Conservation (phyloP, 495 filamentous ascomycete genomes). For the Penicillium chermesinum region DNA sequence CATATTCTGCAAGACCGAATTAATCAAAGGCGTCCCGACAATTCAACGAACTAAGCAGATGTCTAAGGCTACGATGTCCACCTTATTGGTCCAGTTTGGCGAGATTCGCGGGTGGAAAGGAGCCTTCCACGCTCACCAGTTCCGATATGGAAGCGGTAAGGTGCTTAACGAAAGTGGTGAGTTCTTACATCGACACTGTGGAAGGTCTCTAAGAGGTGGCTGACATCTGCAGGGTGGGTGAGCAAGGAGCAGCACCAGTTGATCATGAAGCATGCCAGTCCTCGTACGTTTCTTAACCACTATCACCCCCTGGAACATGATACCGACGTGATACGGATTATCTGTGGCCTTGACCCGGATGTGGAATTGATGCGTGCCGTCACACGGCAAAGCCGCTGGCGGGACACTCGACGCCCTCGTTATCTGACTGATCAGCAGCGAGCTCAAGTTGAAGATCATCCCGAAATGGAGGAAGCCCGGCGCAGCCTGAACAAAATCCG, state of each 20-base stretch:
- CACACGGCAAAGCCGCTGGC: slow-evolving; percentile 22
- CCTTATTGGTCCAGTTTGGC: slow-evolving; percentile 2
- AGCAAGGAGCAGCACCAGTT: slow-evolving; percentile 26
- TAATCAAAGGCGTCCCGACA: slow-evolving; percentile 4
- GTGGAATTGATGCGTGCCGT: slow-evolving; percentile 18
- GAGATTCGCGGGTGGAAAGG: slow-evolving; percentile 12
- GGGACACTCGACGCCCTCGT: slow-evolving; percentile 22
- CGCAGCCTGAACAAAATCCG: neutral
- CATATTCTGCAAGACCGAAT: slow-evolving; percentile 14
- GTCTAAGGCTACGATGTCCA: slow-evolving; percentile 3
- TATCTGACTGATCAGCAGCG: slow-evolving; percentile 10
- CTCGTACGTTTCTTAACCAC: slow-evolving; percentile 23
- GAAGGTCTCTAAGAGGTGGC: slow-evolving; percentile 2
- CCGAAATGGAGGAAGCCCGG: slow-evolving; percentile 1
- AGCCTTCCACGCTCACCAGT: slow-evolving; percentile 7
- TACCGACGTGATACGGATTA: slow-evolving; percentile 19
- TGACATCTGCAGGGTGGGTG: slow-evolving; percentile 14
- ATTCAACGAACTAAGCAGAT: slow-evolving; percentile 7
- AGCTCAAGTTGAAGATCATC: slow-evolving; percentile 2
- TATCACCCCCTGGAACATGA: slow-evolving; percentile 18
- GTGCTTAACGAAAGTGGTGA: slow-evolving; percentile 12
- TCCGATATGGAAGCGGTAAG: slow-evolving; percentile 11
- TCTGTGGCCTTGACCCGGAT: slow-evolving; percentile 21
- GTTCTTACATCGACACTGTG: neutral
- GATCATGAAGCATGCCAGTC: slow-evolving; percentile 22